phyloP scores from a whole-genome alignment of 2,329 filamentous ascomycete genomes.

The Pseudogymnoascus destructans region DNA sequence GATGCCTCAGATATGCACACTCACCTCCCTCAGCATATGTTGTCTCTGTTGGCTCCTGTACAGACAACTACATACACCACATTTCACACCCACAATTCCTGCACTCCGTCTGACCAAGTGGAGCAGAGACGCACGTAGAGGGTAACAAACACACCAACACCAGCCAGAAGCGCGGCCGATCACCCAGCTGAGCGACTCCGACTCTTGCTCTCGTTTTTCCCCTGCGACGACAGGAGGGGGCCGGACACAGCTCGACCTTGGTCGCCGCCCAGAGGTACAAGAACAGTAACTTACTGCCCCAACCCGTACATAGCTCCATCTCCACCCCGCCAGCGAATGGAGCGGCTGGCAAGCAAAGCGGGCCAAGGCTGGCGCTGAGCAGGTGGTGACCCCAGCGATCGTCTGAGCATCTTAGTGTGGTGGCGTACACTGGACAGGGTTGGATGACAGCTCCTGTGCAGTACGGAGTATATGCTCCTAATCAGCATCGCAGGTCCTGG shows the following conservation, averaged over 20 bases:
- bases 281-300: neutral
- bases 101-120: neutral
- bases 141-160: neutral
- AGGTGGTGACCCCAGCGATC: neutral
- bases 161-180: neutral
- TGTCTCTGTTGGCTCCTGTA: neutral
- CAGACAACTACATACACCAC: neutral
- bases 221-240: neutral
- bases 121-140: neutral
- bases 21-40: neutral
- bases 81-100: neutral
- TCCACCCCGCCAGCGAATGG: neutral
- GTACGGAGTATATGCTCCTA: neutral
- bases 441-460: neutral
- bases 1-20: neutral
- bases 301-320: neutral
- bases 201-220: neutral
- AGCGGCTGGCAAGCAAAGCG: neutral
- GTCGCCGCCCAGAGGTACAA: neutral
- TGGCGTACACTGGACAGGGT: neutral
- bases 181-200: neutral
- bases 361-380: neutral
- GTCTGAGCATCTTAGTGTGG: neutral
- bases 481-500: neutral
- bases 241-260: neutral